Base-by-base conservation (phyloP, 768 basidiomycete genomes). In the Serendipita sp. region DNA sequence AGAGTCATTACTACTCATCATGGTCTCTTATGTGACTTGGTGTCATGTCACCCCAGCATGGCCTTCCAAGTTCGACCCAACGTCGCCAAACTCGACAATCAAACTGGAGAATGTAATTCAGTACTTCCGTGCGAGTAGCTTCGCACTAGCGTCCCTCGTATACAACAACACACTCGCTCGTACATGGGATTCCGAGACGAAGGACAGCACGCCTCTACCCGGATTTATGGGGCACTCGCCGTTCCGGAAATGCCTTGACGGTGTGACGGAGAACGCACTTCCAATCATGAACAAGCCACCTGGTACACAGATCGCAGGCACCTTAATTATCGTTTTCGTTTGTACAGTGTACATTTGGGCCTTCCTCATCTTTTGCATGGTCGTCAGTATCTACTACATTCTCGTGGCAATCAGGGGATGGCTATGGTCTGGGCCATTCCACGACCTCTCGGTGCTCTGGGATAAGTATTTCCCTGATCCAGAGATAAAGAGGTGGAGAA, bases 91-190 rank as follows among this genome's bases (percentile, higher is more conserved):
- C 34, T 24, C 56, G 18, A 60, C 56, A n/a, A 35, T 60, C 28
- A 60, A 60, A 2, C 1, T 60, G 56, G 56, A 65, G 35, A 54
- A 65, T 24, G 65, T 58, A 3, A 28, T 67, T 28, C 65, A 68
- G 60, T 67, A 67, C 56, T 67, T 65, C 47, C 64, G 66, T 32
- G 66, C 66, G 16, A 60, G 53, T 28, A 3, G 41, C 2, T 64
- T 67, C 24, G 66, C 58, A 37, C 58, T 67, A 15, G 58, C 64
- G 34, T 64, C 64, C 1, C 45, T 41, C 3, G 53, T 38, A 15
- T 67, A 67, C 66, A 67, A 65, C 64, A 67, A 67, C 64, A 58
- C 64, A 1, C 16, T 28, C 35, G 34, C 24, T 32, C 56, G 56
- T 8, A 37, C 24, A 30, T 32, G 16, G 5, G 8, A 60, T 60